phyloP scores from a whole-genome alignment of 1,284 basidiomycete species.

The Wallemia hederae region DNA sequence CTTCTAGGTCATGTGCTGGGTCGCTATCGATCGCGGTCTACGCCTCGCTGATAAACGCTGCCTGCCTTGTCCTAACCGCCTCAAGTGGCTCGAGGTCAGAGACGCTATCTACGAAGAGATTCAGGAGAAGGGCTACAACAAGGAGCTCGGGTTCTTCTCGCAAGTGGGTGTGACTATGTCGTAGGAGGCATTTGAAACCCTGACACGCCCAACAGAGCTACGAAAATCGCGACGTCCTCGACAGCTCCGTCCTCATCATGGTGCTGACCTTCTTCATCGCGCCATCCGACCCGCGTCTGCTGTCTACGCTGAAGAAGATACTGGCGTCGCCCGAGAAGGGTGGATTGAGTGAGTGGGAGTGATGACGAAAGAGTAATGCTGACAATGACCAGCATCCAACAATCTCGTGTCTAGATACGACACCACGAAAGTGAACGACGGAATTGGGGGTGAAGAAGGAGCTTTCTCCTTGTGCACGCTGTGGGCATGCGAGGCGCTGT shows the following conservation, averaged over 20 bases:
- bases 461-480: conserved; percentile 24
- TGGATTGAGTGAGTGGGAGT: conserved; percentile 25
- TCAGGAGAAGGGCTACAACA: conserved; percentile 44
- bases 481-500: conserved; percentile 63
- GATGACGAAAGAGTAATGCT: neutral
- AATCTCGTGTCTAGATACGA: conserved; percentile 47
- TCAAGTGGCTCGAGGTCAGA: conserved; percentile 39
- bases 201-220: conserved; percentile 13
- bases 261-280: conserved; percentile 55
- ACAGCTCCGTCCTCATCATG: conserved; percentile 29
- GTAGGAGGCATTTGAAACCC: neutral
- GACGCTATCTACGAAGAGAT: conserved; percentile 60
- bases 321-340: conserved; percentile 57
- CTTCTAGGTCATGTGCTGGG: conserved; percentile 63
- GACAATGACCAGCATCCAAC: conserved; percentile 10
- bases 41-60: conserved; percentile 65
- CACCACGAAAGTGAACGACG: conserved; percentile 48
- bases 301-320: conserved; percentile 47
- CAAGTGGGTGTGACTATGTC: conserved; percentile 8
- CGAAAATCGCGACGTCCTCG: conserved; percentile 19
- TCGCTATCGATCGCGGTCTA: conserved; percentile 66
- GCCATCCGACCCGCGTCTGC: conserved; percentile 59
- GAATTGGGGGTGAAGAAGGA: conserved; percentile 36
- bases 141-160: conserved; percentile 19
- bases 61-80: conserved; percentile 19